Evolutionary conservation across 352 stramenopile species (phyloP).

Genomic region (Phytophthora sp.): DNA sequence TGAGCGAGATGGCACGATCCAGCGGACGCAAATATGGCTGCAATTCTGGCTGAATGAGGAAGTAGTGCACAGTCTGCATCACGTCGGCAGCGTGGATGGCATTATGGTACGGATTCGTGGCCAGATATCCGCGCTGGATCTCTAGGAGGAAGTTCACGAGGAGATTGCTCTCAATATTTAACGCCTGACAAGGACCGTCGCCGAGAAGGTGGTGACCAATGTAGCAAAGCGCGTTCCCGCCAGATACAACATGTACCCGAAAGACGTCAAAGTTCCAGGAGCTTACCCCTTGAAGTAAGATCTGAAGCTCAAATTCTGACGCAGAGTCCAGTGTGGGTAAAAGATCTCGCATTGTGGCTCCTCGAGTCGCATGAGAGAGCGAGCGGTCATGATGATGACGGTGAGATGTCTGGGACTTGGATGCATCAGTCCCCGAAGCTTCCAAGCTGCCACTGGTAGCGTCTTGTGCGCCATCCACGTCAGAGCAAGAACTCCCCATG

Average conservation of each 20-base stretch:
- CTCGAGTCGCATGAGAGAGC: conserved; percentile 32
- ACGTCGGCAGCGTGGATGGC: conserved; percentile 90
- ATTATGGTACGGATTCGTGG: conserved; percentile 91
- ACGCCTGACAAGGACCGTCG: conserved; percentile 57
- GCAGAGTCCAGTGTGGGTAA: conserved; percentile 62
- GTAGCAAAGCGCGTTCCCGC: conserved; percentile 75
- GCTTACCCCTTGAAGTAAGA: conserved; percentile 54
- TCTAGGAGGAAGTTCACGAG: conserved; percentile 82
- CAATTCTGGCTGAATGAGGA: conserved; percentile 79
- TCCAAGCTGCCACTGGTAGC: conserved; percentile 15
- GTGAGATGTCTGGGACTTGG: conserved; percentile 14
- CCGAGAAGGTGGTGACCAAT: conserved; percentile 81
- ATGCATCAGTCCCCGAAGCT: background rate
- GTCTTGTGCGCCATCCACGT: conserved; percentile 17
- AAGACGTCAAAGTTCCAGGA: conserved; percentile 87
- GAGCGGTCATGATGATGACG: conserved; percentile 29
- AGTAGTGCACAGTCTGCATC: conserved; percentile 89
- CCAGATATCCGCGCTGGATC: conserved; percentile 84
- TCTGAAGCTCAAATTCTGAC: conserved; percentile 75
- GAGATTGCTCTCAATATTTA: conserved; percentile 67
- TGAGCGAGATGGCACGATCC: conserved; percentile 73
- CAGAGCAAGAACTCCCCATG: conserved; percentile 26
- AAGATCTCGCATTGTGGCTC: conserved; percentile 71
- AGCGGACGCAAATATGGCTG: conserved; percentile 75
- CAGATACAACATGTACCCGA: conserved; percentile 66